Evolutionary conservation across 106 monocot species (phyloP), one percentile per base, ranked within the genome.

Genomic region (Phalaenopsis equestris): DNA sequence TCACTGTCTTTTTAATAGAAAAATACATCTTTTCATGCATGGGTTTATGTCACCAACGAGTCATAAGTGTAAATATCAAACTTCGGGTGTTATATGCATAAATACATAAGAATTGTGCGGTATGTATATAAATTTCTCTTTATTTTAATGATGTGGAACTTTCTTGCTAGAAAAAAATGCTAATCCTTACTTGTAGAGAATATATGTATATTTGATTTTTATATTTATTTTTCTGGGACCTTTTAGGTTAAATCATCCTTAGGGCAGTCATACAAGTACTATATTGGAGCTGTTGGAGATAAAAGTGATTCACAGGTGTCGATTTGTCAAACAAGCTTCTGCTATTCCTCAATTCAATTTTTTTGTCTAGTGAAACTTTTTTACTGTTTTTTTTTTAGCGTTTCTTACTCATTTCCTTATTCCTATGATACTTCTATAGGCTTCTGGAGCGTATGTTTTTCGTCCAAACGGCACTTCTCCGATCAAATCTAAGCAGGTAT

Each of bases 371-470:
- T 43, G 74, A n/a, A 4, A 2, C 11, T 8, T 74, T 43, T 5
- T 46, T 49, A 30, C 30, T 76, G 42, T 14, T 2, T 68, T 24
- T 30, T 30, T 30, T 30, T 30, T 30, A 0, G 30, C 30, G 30
- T 30, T 30, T 73, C 41, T 18, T 18, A 39, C 43, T 76, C n/a
- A 76, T 76, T 15, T 49, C 21, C 11, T 30, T 76, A 10, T 74
- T 74, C 41, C n/a, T 80, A 4, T 81, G 41, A 42, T 84, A 21
- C 74, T 76, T 82, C 18, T 88, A 46, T 73, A 99, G 99, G 91
- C 92, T 30, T 94, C 94, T 81, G 99, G 99, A 90, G 99, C 99
- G 80, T 99, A 99, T 79, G 88, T 99, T 49, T 99, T 99, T 84
- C 99, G 99, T 17, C 99, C 99, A 67, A 85, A 90, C 84, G 91